A percentile compares a stretch with the other conserved stretches of the same genome.
phyloP scores from a whole-genome alignment of 129 eudicot genomes.

The Flaveria bidentis region DNA sequence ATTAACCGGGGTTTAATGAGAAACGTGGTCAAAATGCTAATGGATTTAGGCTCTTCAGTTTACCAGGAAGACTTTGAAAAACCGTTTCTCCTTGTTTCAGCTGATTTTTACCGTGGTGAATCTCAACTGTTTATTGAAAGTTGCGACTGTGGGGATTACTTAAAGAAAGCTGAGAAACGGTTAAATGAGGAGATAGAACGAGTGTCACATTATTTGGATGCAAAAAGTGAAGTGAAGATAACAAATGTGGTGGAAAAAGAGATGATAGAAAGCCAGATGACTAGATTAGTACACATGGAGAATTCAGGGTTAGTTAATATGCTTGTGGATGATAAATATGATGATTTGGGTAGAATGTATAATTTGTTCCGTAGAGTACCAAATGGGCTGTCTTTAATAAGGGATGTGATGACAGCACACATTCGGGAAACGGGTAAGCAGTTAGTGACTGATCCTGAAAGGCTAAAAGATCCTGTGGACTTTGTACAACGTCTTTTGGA shows the following conservation, averaged over 20 bases:
- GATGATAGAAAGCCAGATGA: slow-evolving; percentile 24
- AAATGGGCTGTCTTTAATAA: slow-evolving; percentile 12
- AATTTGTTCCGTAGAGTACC: slow-evolving; percentile 22
- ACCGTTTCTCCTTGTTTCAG: slow-evolving; percentile 39
- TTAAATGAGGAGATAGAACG: slow-evolving; percentile 22
- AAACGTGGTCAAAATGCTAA: slow-evolving; percentile 17
- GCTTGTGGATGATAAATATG: slow-evolving; percentile 18
- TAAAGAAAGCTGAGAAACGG: slow-evolving; percentile 21
- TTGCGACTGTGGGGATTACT: slow-evolving; percentile 21
- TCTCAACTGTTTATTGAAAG: slow-evolving; percentile 18
- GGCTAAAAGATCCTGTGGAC: slow-evolving; percentile 15
- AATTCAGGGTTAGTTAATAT: slow-evolving; percentile 21
- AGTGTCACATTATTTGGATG: slow-evolving; percentile 21
- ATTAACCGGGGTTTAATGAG: slow-evolving; percentile 22
- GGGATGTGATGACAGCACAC: slow-evolving; percentile 21
- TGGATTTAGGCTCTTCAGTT: slow-evolving; percentile 44
- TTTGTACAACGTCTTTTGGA: slow-evolving; percentile 13
- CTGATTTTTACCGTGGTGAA: slow-evolving; percentile 23
- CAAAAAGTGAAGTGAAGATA: slow-evolving; percentile 20
- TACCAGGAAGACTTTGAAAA: slow-evolving; percentile 60
- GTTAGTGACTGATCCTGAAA: slow-evolving; percentile 19
- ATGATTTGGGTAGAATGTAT: slow-evolving; percentile 23
- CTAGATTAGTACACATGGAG: slow-evolving; percentile 23
- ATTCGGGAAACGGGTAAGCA: slow-evolving; percentile 19
- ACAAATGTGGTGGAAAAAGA: slow-evolving; percentile 24